phyloP scores from a whole-genome alignment of 768 basidiomycete genomes.

The Porpolomopsis calyptriformis region DNA sequence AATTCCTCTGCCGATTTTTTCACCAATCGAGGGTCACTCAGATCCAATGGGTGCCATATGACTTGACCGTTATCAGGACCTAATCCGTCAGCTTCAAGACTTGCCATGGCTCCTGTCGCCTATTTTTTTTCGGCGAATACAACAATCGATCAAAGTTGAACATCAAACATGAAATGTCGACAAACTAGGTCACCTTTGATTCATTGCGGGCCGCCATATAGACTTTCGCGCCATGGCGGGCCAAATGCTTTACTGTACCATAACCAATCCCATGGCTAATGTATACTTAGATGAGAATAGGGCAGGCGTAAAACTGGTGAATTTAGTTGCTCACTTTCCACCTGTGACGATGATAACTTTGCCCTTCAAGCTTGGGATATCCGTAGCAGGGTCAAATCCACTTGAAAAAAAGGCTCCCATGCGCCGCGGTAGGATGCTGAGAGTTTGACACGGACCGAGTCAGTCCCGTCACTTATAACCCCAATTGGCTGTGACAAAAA shows the following conservation, averaged over 20 bases:
- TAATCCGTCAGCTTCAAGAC: slow-evolving; percentile 34
- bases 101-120: slow-evolving; percentile 37
- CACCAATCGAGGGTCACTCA: slow-evolving; percentile 37
- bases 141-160: neutral
- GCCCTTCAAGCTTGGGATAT: slow-evolving; percentile 35
- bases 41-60: slow-evolving; percentile 40
- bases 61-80: slow-evolving; percentile 36
- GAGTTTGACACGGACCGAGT: too few species aligned
- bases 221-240: slow-evolving; percentile 44
- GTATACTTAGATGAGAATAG: neutral
- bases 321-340: slow-evolving; percentile 34
- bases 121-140: neutral
- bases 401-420: slow-evolving; percentile 11
- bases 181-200: slow-evolving; percentile 11
- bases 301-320: neutral
- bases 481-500: too few species aligned
- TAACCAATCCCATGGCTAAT: slow-evolving; percentile 30
- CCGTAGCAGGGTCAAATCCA: slow-evolving; percentile 25
- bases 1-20: slow-evolving; percentile 40
- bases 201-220: slow-evolving; percentile 47
- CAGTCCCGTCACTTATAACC: too few species aligned
- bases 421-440: too few species aligned
- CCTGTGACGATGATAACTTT: slow-evolving; percentile 50
- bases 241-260: slow-evolving; percentile 41
- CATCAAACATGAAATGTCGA: too few species aligned